phyloP scores from a whole-genome alignment of 352 stramenopile genomes.

The Phytophthora parvispora region DNA sequence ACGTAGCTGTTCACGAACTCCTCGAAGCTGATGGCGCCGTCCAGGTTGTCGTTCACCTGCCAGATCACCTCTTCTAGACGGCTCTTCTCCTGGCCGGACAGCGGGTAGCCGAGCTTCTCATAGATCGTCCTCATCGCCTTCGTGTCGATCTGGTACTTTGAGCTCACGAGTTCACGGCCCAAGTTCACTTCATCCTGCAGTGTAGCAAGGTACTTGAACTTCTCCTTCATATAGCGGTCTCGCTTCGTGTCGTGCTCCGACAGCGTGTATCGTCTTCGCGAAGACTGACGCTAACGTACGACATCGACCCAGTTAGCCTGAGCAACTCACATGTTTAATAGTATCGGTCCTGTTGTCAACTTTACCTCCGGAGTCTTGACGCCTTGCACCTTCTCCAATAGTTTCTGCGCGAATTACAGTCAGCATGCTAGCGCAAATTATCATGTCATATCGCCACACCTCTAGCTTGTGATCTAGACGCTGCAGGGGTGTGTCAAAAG shows the following conservation, averaged over 20 bases:
- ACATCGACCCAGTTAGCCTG: not conserved
- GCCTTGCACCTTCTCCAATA: slow-evolving; percentile 47
- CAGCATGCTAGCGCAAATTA: no score
- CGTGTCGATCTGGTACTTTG: slow-evolving; percentile 61
- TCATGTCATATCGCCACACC: no score
- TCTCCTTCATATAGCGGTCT: slow-evolving; percentile 49
- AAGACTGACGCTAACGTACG: slow-evolving; percentile 18
- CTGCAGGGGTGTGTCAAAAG: slow-evolving; percentile 71
- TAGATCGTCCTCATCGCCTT: slow-evolving; percentile 63
- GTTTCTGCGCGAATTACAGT: slow-evolving; percentile 36
- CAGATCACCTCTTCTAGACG: slow-evolving; percentile 79
- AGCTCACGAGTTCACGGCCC: slow-evolving; percentile 62
- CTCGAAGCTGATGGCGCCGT: slow-evolving; percentile 77
- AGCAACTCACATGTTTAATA: no score
- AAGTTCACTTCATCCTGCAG: slow-evolving; percentile 70
- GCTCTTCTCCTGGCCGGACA: slow-evolving; percentile 43
- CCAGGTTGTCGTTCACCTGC: slow-evolving; percentile 85
- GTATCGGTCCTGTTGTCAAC: not conserved
- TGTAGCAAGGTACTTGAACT: slow-evolving; percentile 53
- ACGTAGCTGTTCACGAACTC: slow-evolving; percentile 85
- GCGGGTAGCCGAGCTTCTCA: slow-evolving; percentile 60
- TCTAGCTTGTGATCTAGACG: slow-evolving; percentile 73
- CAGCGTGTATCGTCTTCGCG: slow-evolving; percentile 24
- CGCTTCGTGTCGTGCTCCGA: slow-evolving; percentile 51
- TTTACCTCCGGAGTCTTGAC: slow-evolving; percentile 27